Conservation (phyloP, 225 moss, liverwort and hornwort species). For the Physcomitrium patens region DNA sequence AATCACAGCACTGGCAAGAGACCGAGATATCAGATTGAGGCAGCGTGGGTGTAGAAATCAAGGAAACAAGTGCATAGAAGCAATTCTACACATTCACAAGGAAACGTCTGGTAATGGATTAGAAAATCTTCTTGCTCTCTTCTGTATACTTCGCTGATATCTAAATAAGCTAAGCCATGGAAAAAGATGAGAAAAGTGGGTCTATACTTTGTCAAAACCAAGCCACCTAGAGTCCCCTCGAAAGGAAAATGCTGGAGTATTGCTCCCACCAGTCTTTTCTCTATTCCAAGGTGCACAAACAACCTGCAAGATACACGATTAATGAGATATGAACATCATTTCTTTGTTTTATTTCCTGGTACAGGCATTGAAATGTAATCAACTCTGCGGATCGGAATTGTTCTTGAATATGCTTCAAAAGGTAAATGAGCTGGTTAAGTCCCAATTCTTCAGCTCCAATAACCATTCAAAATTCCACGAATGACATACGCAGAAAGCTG, state of each 20-base stretch:
- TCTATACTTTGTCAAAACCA: constrained; percentile 71
- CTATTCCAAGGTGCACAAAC: constrained; percentile 81
- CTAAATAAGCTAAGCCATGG: neutral
- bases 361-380: constrained; percentile 5
- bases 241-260: constrained; percentile 58
- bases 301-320: constrained; percentile 47
- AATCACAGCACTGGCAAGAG: constrained; percentile 57
- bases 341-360: neutral
- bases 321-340: neutral
- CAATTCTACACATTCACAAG: constrained; percentile 6
- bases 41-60: neutral
- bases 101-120: neutral
- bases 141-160: neutral
- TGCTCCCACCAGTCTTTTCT: constrained; percentile 52
- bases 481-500: constrained; percentile 3
- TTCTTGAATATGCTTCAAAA: neutral
- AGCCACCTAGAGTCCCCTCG: constrained; percentile 93
- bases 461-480: constrained; percentile 23
- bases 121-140: neutral
- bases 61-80: neutral
- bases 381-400: neutral
- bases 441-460: constrained; percentile 5
- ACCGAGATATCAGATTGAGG: constrained; percentile 23
- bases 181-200: constrained; percentile 1
- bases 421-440: neutral